Evolutionary conservation across 768 basidiomycete genomes (phyloP), one percentile per base, ranked within the genome.

Genomic region (Boletellus emodensis): DNA sequence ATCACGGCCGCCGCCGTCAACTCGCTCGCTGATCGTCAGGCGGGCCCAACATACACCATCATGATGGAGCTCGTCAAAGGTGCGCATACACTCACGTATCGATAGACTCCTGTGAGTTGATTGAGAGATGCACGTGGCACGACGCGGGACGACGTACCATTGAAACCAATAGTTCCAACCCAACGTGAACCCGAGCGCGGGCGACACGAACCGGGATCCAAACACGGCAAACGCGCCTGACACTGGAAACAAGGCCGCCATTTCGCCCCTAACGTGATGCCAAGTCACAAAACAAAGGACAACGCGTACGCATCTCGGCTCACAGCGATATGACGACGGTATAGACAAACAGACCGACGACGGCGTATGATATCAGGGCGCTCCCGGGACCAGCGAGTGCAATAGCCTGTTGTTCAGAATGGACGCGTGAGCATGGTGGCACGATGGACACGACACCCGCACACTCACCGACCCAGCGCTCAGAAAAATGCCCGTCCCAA

Each of bases 151-250:
- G 6, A 46, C 63, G 32, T 43, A 72, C 69, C 70, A 74, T 60
- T 81, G 80, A 13, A 82, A 66, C 71, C 77, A 81, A 56, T 83
- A 81, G 65, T 78, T 79, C 77, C 79, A 81, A 4, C 78, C 80
- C 36, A 80, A 66, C 17, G 80, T 79, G 57, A 83, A 84, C 5
- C 80, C 83, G 26, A 84, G 70, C 3, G 80, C 77, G 18, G 78
- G 77, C 12, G 80, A 81, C 40, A 84, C 77, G 51, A 84, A 83
- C 28, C 82, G 75, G 17, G 73, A 68, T 1, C 79, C 81, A 52
- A 83, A 81, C 18, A 72, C 68, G 15, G 82, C 78, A 61, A 84
- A 83, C 32, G 80, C 77, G 32, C 81, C 83, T 22, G 80, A 79
- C 22, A 84, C 79, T 0, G 81, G 82, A 51, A 73, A 83, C 68